Percentiles rank a stretch among this genome's conserved stretches.
Conservation (phyloP, 768 basidiomycete genomes). For the Lentinula sp. region DNA sequence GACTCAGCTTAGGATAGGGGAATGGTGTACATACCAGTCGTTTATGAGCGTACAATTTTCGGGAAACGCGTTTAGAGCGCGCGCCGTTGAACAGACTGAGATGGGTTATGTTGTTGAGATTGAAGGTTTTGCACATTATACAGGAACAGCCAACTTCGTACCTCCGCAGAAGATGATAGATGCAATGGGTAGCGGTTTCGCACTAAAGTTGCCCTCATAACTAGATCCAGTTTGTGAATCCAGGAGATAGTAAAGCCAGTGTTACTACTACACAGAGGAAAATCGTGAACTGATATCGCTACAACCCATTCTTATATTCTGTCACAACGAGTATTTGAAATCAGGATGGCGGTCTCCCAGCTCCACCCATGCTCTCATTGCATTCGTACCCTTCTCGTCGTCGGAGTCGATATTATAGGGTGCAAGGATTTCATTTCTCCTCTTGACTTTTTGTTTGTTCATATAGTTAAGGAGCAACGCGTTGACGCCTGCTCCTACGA, state of each 20-base stretch:
- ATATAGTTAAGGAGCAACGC: slow-evolving; percentile 15
- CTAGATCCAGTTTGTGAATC: background rate
- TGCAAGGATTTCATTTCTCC: slow-evolving; percentile 22
- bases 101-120: slow-evolving; percentile 21
- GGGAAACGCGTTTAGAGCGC: slow-evolving; percentile 20
- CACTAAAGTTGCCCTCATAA: background rate
- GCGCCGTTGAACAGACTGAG: slow-evolving; percentile 12
- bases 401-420: slow-evolving; percentile 22
- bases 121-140: slow-evolving; percentile 25
- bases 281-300: background rate
- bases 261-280: background rate
- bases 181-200: slow-evolving; percentile 1
- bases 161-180: background rate
- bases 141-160: slow-evolving; percentile 14
- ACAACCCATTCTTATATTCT: background rate
- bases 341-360: slow-evolving; percentile 31
- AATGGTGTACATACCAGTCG: slow-evolving; percentile 26
- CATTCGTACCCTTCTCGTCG: slow-evolving; percentile 21
- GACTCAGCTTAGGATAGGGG: slow-evolving; percentile 14
- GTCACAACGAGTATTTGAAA: slow-evolving; percentile 22
- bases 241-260: background rate
- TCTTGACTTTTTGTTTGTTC: slow-evolving; percentile 20
- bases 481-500: slow-evolving; percentile 19
- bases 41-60: slow-evolving; percentile 18
- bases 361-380: slow-evolving; percentile 24